Evolutionary conservation across 192 early-diverging fungal species (phyloP).

Genomic region (Coemansia sp.): DNA sequence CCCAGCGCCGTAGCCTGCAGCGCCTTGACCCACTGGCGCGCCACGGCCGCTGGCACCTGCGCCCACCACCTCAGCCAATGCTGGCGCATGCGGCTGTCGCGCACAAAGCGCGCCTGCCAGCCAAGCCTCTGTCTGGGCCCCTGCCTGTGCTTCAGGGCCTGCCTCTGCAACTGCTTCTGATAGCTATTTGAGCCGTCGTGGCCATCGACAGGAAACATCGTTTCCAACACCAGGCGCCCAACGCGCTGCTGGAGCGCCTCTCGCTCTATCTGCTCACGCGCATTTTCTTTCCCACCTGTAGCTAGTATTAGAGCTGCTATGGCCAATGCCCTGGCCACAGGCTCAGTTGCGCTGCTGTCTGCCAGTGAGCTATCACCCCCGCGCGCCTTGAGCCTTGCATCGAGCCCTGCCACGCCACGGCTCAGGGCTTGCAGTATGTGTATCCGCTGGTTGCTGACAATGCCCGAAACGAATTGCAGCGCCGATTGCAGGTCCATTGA

Average conservation of each 20-base stretch:
- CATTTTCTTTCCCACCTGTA: neutral
- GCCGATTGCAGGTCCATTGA: slow-evolving; percentile 26
- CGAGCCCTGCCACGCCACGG: slow-evolving; percentile 3
- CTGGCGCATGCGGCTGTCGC: slow-evolving; percentile 14
- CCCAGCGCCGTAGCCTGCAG: slow-evolving; percentile 20
- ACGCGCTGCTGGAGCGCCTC: slow-evolving; percentile 7
- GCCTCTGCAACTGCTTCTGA: too few relatives aligned
- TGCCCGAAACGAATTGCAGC: slow-evolving; percentile 6
- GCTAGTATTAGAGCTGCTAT: slow-evolving; percentile 11
- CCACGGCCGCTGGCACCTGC: slow-evolving; percentile 17
- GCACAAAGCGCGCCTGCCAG: slow-evolving; percentile 28
- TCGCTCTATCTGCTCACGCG: neutral
- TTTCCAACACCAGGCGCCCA: slow-evolving; percentile 8
- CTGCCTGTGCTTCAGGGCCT: too few relatives aligned
- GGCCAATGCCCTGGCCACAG: slow-evolving; percentile 14
- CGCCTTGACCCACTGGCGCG: slow-evolving; percentile 14
- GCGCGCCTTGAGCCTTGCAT: neutral
- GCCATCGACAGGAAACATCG: neutral
- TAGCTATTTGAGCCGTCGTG: neutral
- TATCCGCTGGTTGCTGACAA: neutral
- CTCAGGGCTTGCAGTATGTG: slow-evolving; percentile 1
- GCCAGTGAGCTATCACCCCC: neutral
- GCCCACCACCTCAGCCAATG: slow-evolving; percentile 45
- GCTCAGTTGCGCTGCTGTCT: neutral
- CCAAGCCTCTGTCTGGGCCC: neutral